Evolutionary conservation across 2,329 filamentous ascomycete species (phyloP), one percentile per base, ranked within the genome.

Genomic region (Exophiala bonariae): DNA sequence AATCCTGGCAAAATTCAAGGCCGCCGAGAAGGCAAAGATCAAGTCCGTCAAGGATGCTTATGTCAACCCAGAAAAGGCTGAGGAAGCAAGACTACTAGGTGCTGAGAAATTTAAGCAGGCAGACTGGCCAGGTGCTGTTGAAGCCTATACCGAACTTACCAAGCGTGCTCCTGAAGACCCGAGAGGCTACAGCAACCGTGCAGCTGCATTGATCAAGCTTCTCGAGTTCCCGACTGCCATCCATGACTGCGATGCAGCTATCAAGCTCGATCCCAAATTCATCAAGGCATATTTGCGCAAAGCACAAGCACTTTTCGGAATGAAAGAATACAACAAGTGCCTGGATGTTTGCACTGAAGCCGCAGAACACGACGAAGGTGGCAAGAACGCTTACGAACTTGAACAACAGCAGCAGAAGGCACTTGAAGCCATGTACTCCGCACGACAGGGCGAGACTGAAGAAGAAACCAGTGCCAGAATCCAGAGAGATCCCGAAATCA

Each of bases 301-400:
- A 78, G 91, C 91, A 0, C 91, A 97, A 73, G 89, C 90, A 33
- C 89, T 92, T 69, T 90, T 93, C 59, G 90, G 90, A 61, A 99
- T 99, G 93, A 89, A 93, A 69, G 92, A 99, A 71, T 97, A 96
- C 78, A 96, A 86, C 69, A 92, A 91, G 69, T 95, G 88, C 65
- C 77, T 97, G 49, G 93, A 99, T 65, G 87, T 86, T 6, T 96
- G 91, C 73, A 82, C 82, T 31, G 88, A 90, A 65, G 93, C 95
- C 1, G 75, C 79, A 7, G 78, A 83, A 59, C 80, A 95, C 50
- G 93, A 99, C 67, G 78, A 78, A 49, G 81, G 83, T 59, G 84
- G 86, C 50, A 89, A 89, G 65, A 93, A 96, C 66, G 78, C 86
- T 1, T 82, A 89, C 32, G 93, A 99, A 75, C 96, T 99, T 61